Conservation (phyloP, 495 filamentous ascomycete genomes). For the Lophiotrema nucula region DNA sequence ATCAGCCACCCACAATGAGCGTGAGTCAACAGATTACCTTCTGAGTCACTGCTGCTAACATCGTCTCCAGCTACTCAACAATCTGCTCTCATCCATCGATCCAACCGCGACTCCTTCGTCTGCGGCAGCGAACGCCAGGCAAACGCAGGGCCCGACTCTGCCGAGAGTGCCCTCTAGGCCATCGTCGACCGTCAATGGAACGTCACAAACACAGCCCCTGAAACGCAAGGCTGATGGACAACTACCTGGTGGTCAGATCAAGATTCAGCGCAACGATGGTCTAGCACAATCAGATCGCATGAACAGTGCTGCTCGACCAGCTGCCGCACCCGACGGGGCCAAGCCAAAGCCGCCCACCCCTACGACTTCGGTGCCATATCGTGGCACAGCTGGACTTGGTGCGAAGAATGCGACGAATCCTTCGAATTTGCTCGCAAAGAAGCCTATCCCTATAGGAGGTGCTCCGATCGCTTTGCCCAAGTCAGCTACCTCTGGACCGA, state of each 20-base stretch:
- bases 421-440: background rate
- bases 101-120: too few relatives aligned
- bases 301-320: constrained; percentile 12
- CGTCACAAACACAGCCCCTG: constrained; percentile 1
- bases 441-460: constrained; percentile 1
- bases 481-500: background rate
- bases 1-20: constrained; percentile 21
- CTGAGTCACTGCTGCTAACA: background rate
- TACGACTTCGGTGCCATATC: constrained; percentile 14
- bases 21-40: constrained; percentile 17
- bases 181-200: background rate
- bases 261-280: constrained; percentile 22
- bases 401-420: background rate
- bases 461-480: constrained; percentile 5
- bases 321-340: background rate
- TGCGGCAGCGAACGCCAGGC: background rate
- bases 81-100: constrained; percentile 21
- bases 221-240: constrained; percentile 29
- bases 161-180: constrained; percentile 12
- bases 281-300: background rate
- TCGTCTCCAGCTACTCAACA: constrained; percentile 16
- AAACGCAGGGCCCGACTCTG: background rate
- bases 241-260: constrained; percentile 7
- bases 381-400: constrained; percentile 21
- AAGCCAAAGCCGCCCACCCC: constrained; percentile 6